These are phyloP conservation scores for Paxillus rubicundulus DNA, from an alignment of 768 basidiomycete genomes.

Conservation along the genomic window DNA sequence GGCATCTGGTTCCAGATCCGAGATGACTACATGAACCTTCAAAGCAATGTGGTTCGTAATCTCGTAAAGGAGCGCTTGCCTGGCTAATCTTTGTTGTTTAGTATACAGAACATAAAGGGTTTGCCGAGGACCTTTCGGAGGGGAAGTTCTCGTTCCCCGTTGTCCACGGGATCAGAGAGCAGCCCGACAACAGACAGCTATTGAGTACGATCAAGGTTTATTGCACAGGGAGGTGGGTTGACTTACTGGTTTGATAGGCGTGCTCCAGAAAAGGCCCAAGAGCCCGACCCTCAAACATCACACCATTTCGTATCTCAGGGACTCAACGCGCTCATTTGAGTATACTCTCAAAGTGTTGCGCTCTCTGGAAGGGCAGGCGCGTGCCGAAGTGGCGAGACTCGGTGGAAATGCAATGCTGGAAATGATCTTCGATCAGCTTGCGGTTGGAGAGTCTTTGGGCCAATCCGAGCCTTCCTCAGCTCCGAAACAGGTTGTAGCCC, in stretches of 20 bases:
- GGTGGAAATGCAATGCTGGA: slow-evolving; percentile 74
- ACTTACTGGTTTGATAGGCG: slow-evolving; percentile 48
- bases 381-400: slow-evolving; percentile 63
- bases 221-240: neutral
- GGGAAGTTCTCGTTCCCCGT: slow-evolving; percentile 98
- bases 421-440: slow-evolving; percentile 52
- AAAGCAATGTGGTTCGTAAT: slow-evolving; percentile 20
- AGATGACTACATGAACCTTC: slow-evolving; percentile 49
- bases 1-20: slow-evolving; percentile 60
- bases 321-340: slow-evolving; percentile 79
- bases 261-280: slow-evolving; percentile 84
- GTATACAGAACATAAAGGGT: slow-evolving; percentile 85
- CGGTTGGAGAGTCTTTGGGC: slow-evolving; percentile 27
- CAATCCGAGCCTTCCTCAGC: neutral
- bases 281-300: slow-evolving; percentile 80
- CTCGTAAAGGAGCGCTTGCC: neutral
- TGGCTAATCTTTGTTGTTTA: slow-evolving; percentile 27
- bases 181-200: slow-evolving; percentile 73
- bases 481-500: neutral
- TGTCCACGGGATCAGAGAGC: slow-evolving; percentile 82
- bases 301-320: slow-evolving; percentile 73
- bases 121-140: slow-evolving; percentile 92
- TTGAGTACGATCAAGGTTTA: slow-evolving; percentile 62
- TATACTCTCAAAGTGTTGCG: slow-evolving; percentile 76
- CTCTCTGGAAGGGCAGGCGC: slow-evolving; percentile 64